A percentile compares a stretch with the other conserved stretches of the same genome.
These are phyloP conservation scores for Lojkania enalia DNA, from an alignment of 2,329 filamentous ascomycete species.

Conservation along the genomic window DNA sequence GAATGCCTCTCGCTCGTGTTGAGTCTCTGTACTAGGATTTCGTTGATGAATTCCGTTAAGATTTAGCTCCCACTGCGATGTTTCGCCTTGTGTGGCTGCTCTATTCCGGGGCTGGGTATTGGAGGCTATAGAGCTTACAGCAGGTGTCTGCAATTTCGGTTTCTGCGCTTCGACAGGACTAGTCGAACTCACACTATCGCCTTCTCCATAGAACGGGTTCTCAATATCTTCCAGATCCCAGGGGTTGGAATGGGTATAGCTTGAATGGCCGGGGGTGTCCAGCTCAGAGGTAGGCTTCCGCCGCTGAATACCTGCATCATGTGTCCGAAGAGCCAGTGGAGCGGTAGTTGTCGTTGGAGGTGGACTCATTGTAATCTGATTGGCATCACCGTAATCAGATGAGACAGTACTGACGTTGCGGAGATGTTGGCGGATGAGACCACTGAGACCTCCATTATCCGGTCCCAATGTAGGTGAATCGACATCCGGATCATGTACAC, in stretches of 20 bases:
- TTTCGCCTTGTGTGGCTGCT: constrained; percentile 15
- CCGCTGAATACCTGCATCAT: constrained; percentile 34
- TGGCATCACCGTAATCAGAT: constrained; percentile 63
- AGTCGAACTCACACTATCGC: constrained; percentile 40
- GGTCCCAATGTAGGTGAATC: constrained; percentile 84
- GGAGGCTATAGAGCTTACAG: constrained; percentile 1
- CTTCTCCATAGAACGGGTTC: constrained; percentile 42
- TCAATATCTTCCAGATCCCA: constrained; percentile 59
- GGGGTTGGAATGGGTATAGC: constrained; percentile 57
- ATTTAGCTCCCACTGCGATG: constrained; percentile 53
- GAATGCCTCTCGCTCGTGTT: constrained; percentile 69
- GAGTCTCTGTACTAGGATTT: constrained; percentile 54
- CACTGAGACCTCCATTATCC: constrained; percentile 67
- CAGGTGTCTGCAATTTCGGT: constrained; percentile 14
- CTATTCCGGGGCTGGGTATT: constrained; percentile 4
- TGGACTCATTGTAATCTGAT: constrained; percentile 49
- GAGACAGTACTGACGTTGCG: constrained; percentile 80
- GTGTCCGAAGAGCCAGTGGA: constrained; percentile 38
- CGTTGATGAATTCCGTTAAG: constrained; percentile 52
- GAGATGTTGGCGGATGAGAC: constrained; percentile 82
- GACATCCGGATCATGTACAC: constrained; percentile 32
- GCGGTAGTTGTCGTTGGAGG: constrained; percentile 39
- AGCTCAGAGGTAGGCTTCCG: constrained; percentile 36
- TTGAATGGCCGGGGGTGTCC: constrained; percentile 51
- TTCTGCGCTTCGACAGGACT: constrained; percentile 39